Percentiles rank a stretch among this genome's conserved stretches.
phyloP scores from a whole-genome alignment of 495 filamentous ascomycete species.

The Parathielavia hyrcaniae region DNA sequence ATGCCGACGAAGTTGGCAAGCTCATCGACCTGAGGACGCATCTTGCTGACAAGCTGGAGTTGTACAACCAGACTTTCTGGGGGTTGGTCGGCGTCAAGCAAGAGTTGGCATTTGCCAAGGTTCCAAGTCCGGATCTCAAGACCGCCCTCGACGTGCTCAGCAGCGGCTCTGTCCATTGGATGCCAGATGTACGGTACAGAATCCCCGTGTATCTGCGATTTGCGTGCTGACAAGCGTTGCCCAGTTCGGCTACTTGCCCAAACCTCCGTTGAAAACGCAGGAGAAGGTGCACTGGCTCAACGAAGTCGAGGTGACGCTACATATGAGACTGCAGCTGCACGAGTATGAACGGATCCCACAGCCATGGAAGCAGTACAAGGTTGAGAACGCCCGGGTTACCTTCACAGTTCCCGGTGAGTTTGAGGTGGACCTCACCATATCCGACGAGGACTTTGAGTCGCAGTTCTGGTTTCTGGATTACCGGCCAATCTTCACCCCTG shows the following conservation, averaged over 20 bases:
- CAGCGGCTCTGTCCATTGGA: conserved; percentile 63
- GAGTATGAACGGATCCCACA: conserved; percentile 70
- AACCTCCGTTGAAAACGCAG: conserved; percentile 58
- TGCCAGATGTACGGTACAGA: conserved; percentile 60
- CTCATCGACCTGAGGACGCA: conserved; percentile 78
- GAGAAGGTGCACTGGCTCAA: conserved; percentile 62
- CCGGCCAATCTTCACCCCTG: conserved; percentile 72
- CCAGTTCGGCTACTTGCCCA: conserved; percentile 72
- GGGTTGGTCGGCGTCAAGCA: conserved; percentile 63
- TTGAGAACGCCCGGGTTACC: conserved; percentile 75
- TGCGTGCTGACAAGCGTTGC: conserved; percentile 21
- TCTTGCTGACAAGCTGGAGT: conserved; percentile 52
- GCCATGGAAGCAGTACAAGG: conserved; percentile 64
- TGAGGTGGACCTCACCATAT: conserved; percentile 85
- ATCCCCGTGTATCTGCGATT: not conserved
- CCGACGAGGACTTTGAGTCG: conserved; percentile 66
- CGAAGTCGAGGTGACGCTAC: conserved; percentile 75
- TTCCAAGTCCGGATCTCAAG: conserved; percentile 82
- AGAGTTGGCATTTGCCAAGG: conserved; percentile 55
- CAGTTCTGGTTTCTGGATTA: conserved; percentile 94
- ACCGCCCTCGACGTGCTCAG: conserved; percentile 82
- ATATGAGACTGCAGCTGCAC: conserved; percentile 70
- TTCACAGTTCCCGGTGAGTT: conserved; percentile 81
- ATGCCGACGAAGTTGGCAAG: conserved; percentile 66
- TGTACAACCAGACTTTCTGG: conserved; percentile 52